A percentile compares a stretch with the other conserved stretches of the same genome.
Conservation (phyloP, 352 stramenopile species). For the Phytopythium sindhum region DNA sequence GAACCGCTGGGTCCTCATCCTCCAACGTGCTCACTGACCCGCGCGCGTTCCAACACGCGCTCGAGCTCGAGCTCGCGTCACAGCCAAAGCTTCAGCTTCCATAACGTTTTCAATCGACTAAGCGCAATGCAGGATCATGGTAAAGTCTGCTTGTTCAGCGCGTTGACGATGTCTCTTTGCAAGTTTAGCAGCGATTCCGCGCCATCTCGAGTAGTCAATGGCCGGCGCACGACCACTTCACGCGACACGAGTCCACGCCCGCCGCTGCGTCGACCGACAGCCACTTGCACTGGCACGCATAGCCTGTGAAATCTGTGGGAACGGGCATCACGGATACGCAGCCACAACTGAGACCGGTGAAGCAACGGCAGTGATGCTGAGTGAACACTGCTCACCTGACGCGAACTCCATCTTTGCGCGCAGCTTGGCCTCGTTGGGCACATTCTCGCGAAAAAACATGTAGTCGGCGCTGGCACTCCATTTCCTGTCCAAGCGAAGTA, state of each 20-base stretch:
- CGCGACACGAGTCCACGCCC: conserved; percentile 42
- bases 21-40: conserved; percentile 11
- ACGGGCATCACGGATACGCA: neutral
- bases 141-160: neutral
- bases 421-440: conserved; percentile 67
- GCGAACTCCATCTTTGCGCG: conserved; percentile 55
- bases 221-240: conserved; percentile 74
- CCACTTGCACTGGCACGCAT: conserved; percentile 84
- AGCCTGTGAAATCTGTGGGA: conserved; percentile 43
- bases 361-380: neutral
- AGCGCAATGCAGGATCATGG: neutral
- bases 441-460: conserved; percentile 86
- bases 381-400: conserved; percentile 25
- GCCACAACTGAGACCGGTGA: conserved; percentile 1
- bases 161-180: neutral
- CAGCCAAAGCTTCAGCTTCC: conserved; percentile 54
- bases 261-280: conserved; percentile 51
- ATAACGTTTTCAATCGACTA: neutral
- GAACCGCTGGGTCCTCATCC: conserved; percentile 8
- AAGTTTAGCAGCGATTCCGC: neutral
- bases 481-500: conserved; percentile 30
- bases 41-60: conserved; percentile 28
- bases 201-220: conserved; percentile 27
- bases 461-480: conserved; percentile 71
- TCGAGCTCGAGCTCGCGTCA: conserved; percentile 45